phyloP scores from a whole-genome alignment of 805 yeast species.

The Hanseniaspora mollemarum region DNA sequence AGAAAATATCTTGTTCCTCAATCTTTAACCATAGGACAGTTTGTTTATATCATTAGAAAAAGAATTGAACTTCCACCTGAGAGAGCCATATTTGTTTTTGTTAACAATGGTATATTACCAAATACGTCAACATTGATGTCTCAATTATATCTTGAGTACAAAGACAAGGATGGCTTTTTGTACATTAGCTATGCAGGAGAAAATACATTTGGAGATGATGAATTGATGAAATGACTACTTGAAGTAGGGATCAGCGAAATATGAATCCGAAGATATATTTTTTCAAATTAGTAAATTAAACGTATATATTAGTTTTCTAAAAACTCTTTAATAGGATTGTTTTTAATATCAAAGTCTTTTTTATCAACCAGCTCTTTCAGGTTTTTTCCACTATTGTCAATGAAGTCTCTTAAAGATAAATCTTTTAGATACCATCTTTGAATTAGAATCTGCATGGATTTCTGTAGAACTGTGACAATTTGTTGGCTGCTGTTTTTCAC shows the following conservation, averaged over 20 bases:
- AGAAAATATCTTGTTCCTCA: conserved; percentile 93
- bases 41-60: conserved; percentile 93
- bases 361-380: conserved; percentile 37
- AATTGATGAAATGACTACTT: no score
- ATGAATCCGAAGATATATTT: background rate
- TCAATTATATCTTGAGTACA: conserved; percentile 88
- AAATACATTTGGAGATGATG: conserved; percentile 87
- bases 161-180: conserved; percentile 94
- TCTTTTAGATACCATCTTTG: conserved; percentile 58
- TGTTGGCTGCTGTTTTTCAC: conserved; percentile 42
- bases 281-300: background rate
- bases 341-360: conserved; percentile 37
- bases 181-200: conserved; percentile 95
- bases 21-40: conserved; percentile 93
- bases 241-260: no score
- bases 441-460: conserved; percentile 54
- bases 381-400: conserved; percentile 27
- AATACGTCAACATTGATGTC: conserved; percentile 97
- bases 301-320: conserved; percentile 25
- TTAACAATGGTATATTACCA: conserved; percentile 80
- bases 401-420: conserved; percentile 47
- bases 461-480: conserved; percentile 38
- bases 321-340: conserved; percentile 48
- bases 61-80: conserved; percentile 92
- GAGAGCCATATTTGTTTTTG: conserved; percentile 94